Conservation (phyloP, 2,329 filamentous ascomycete species). For the Fusarium buxicola region DNA sequence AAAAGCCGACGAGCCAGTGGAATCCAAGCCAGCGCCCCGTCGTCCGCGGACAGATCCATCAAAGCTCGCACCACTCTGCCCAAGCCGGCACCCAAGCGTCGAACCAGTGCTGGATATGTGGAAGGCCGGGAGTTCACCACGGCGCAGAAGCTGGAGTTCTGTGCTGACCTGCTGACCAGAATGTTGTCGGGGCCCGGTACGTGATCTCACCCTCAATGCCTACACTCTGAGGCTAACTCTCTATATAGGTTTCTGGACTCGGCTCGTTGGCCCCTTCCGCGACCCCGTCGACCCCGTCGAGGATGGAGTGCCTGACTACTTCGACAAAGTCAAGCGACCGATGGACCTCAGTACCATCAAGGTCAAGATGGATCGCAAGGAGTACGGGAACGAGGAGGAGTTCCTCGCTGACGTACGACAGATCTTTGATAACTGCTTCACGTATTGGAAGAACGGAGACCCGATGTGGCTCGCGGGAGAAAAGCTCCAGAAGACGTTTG, state of each 20-base stretch:
- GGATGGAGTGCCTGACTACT: slow-evolving; percentile 71
- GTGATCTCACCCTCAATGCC: background rate
- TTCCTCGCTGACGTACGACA: slow-evolving; percentile 69
- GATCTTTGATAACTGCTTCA: slow-evolving; percentile 73
- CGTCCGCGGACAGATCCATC: slow-evolving; percentile 39
- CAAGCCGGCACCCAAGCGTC: slow-evolving; percentile 52
- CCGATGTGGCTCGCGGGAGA: slow-evolving; percentile 67
- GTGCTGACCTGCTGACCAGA: slow-evolving; percentile 65
- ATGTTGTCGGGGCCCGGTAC: slow-evolving; percentile 73
- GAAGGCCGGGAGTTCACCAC: slow-evolving; percentile 52
- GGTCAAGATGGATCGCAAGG: slow-evolving; percentile 65
- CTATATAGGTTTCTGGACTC: slow-evolving; percentile 70
- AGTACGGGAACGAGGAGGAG: slow-evolving; percentile 64
- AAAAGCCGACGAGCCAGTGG: slow-evolving; percentile 57
- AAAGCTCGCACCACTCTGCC: slow-evolving; percentile 49
- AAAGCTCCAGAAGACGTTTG: slow-evolving; percentile 68
- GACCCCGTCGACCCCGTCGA: slow-evolving; percentile 67
- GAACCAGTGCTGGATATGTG: slow-evolving; percentile 48
- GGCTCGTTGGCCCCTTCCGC: slow-evolving; percentile 71
- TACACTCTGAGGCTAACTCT: slow-evolving; percentile 9
- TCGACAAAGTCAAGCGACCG: slow-evolving; percentile 68
- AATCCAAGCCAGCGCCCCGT: slow-evolving; percentile 17
- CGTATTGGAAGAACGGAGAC: slow-evolving; percentile 69
- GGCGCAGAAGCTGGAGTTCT: slow-evolving; percentile 66
- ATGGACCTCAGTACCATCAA: slow-evolving; percentile 73